Percentiles rank a stretch among this genome's conserved stretches.
These are phyloP conservation scores for Wolfiporia cocos DNA, from an alignment of 1,284 basidiomycete species.

Conservation along the genomic window DNA sequence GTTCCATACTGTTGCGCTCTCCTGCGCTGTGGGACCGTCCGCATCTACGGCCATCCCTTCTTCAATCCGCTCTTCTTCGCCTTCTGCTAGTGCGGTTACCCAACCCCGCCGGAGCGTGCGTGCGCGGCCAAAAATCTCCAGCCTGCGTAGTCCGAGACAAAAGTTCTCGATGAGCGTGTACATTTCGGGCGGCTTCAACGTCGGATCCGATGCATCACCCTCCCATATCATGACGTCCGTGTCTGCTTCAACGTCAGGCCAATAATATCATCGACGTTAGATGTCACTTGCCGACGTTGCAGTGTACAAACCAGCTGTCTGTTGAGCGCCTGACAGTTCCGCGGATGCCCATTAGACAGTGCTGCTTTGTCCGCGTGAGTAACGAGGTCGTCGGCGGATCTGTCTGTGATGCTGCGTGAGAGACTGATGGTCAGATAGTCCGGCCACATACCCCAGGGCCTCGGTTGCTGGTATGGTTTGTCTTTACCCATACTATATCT, in stretches of 20 bases:
- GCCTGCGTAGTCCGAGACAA: constrained; percentile 87
- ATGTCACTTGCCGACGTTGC: constrained; percentile 86
- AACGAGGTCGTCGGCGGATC: constrained; percentile 80
- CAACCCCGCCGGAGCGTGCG: constrained; percentile 81
- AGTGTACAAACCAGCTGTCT: constrained; percentile 95
- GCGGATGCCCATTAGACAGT: constrained; percentile 98
- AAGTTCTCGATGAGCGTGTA: constrained; percentile 97
- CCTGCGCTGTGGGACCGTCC: constrained; percentile 36
- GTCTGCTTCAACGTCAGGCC: constrained; percentile 42
- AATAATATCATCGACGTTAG: too few species aligned
- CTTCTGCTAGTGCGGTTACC: constrained; percentile 80
- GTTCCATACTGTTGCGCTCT: constrained; percentile 38
- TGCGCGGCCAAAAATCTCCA: constrained; percentile 85
- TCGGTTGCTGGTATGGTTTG: constrained; percentile 64
- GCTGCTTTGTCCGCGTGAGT: constrained; percentile 87
- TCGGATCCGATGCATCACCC: constrained; percentile 74
- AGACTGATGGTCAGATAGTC: neutral
- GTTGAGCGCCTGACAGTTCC: constrained; percentile 93
- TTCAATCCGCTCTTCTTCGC: constrained; percentile 47
- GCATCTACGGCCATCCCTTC: constrained; percentile 30
- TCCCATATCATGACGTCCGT: constrained; percentile 98
- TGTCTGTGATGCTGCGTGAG: constrained; percentile 37
- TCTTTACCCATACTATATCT: constrained; percentile 97
- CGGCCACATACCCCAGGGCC: constrained; percentile 59
- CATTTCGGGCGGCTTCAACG: constrained; percentile 89